phyloP scores from a whole-genome alignment of 2,329 filamentous ascomycete genomes.

The Drechslerella stenobrocha region DNA sequence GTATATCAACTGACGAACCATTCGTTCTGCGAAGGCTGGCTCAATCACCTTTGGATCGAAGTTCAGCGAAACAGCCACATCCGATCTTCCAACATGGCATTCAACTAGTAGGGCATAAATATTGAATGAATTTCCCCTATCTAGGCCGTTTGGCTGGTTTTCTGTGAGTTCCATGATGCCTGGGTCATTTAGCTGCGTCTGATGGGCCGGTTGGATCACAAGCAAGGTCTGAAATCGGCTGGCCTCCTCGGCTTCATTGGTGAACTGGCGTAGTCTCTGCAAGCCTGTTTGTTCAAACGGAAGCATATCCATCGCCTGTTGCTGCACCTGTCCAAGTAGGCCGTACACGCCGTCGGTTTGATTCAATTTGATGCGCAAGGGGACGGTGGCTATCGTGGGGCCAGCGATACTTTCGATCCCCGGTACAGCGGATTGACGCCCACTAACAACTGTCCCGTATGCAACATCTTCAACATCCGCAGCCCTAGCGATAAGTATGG shows the following conservation, averaged over 20 bases:
- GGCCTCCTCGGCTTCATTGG: constrained; percentile 37
- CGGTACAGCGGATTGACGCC: constrained; percentile 52
- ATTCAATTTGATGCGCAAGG: constrained; percentile 51
- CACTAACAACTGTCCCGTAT: constrained; percentile 54
- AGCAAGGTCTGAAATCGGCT: constrained; percentile 54
- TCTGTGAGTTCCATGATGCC: too few relatives aligned
- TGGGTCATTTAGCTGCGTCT: constrained; percentile 19
- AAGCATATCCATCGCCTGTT: constrained; percentile 49
- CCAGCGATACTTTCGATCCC: constrained; percentile 53
- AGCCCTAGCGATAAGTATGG: constrained; percentile 36
- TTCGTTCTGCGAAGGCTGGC: too few relatives aligned
- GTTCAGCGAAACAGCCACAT: not conserved
- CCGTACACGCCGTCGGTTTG: not conserved
- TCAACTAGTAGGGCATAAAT: not conserved
- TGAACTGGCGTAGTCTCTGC: constrained; percentile 51
- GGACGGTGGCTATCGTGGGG: constrained; percentile 54
- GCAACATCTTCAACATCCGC: constrained; percentile 49
- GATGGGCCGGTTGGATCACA: constrained; percentile 53
- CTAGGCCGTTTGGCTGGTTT: not conserved
- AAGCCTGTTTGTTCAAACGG: constrained; percentile 51
- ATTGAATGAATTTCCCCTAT: constrained; percentile 1
- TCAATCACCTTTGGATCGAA: too few relatives aligned
- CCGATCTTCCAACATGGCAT: not conserved
- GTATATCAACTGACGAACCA: too few relatives aligned
- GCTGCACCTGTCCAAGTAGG: constrained; percentile 47